A percentile compares a stretch with the other conserved stretches of the same genome.
Conservation (phyloP, 345 rosid genomes). For the Angophora floribunda region DNA sequence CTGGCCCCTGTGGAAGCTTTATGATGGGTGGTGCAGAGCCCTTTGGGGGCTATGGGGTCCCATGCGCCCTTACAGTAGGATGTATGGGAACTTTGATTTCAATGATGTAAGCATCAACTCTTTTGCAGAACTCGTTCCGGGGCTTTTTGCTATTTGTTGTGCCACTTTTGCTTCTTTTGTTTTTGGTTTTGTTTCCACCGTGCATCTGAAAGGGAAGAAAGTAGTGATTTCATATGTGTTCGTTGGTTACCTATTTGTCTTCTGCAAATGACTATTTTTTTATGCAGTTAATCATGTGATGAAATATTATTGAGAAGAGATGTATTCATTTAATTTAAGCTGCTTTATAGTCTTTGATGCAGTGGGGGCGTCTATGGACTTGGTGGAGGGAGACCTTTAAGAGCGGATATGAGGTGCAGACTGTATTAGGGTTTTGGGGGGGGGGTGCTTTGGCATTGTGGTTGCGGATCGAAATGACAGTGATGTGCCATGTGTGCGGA, state of each 20-base stretch:
- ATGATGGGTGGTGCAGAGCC: slow-evolving; percentile 38
- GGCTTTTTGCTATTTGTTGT: neutral
- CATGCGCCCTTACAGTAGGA: slow-evolving; percentile 61
- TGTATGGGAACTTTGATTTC: slow-evolving; percentile 69
- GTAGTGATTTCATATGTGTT: neutral
- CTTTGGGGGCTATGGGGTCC: slow-evolving; percentile 90
- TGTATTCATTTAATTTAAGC: neutral
- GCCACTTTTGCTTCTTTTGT: neutral
- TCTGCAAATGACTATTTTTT: neutral
- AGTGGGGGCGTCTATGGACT: slow-evolving; percentile 8
- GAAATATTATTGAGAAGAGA: neutral
- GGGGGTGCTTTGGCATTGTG: neutral
- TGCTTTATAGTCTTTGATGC: neutral
- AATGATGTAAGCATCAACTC: slow-evolving; percentile 47
- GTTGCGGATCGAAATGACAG: neutral
- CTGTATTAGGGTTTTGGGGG: slow-evolving; percentile 41
- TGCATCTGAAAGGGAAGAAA: neutral
- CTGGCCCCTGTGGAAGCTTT: slow-evolving; percentile 53
- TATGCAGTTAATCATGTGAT: neutral
- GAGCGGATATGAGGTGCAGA: slow-evolving; percentile 88
- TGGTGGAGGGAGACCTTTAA: slow-evolving; percentile 48
- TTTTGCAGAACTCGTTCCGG: neutral
- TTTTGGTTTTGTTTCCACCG: neutral
- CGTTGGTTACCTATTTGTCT: neutral
- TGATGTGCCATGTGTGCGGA: neutral